These are phyloP conservation scores for Zygosaccharomyces pseudobailii DNA, from an alignment of 1,139 yeast genomes.

Conservation along the genomic window DNA sequence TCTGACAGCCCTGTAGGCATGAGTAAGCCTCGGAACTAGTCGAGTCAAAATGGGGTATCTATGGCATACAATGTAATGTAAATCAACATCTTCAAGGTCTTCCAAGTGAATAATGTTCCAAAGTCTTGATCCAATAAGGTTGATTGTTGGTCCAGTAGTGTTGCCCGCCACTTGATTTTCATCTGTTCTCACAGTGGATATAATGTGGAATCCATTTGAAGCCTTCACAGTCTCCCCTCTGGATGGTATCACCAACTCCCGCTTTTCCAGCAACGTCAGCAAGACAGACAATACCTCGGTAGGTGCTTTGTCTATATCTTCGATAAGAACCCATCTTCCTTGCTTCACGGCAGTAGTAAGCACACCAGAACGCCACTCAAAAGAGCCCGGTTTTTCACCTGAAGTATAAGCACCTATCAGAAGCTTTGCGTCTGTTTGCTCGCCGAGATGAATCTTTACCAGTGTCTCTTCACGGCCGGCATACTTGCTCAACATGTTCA, in stretches of 20 bases:
- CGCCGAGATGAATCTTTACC: constrained; percentile 90
- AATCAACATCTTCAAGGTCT: constrained; percentile 54
- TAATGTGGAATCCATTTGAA: constrained; percentile 77
- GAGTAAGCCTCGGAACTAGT: constrained; percentile 55
- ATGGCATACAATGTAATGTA: constrained; percentile 49
- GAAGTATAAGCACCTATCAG: constrained; percentile 90
- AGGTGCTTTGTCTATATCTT: constrained; percentile 95
- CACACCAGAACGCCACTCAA: constrained; percentile 94
- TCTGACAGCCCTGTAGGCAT: constrained; percentile 54
- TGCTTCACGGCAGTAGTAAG: constrained; percentile 86
- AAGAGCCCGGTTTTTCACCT: constrained; percentile 90
- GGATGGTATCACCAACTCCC: constrained; percentile 82
- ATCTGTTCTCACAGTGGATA: constrained; percentile 68
- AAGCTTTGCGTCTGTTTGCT: constrained; percentile 92
- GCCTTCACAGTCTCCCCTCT: constrained; percentile 86
- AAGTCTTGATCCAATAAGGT: constrained; percentile 74
- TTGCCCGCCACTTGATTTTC: constrained; percentile 29
- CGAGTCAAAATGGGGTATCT: constrained; percentile 58
- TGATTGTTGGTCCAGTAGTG: constrained; percentile 42
- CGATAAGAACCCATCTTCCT: constrained; percentile 94
- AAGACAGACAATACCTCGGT: constrained; percentile 93
- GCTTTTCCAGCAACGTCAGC: constrained; percentile 75
- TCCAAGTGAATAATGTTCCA: constrained; percentile 62
- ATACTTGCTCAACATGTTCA: constrained; percentile 65
- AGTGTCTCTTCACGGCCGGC: constrained; percentile 58